Base-by-base conservation (phyloP, 768 basidiomycete genomes). In the Chalciporus chontae region DNA sequence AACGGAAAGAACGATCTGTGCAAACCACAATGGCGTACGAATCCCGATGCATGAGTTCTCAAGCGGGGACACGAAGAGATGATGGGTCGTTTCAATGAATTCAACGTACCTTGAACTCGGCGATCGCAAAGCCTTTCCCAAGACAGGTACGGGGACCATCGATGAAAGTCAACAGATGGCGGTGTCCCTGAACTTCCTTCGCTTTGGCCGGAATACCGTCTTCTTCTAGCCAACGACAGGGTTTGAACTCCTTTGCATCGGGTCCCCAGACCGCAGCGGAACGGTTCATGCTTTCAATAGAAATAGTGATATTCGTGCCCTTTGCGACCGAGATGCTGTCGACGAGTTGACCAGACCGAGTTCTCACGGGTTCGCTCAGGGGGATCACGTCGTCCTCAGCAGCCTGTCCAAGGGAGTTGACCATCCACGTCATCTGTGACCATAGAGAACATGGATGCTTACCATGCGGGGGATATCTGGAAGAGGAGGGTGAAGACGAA, bases 201-300 rank as follows among this genome's bases (percentile, higher is more conserved):
- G 73, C 71, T 24, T 40, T 40, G n/a, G 38, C 42, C 2, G 60
- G 56, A 8, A 61, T 55, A 1, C 66, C 62, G 13, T 64, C 65
- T 5, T 66, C 63, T 5, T 55, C 55, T 8, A 87, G 66, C 86
- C 87, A 88, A 5, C 86, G 71, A 47, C 81, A 80, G 0, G 85
- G 86, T 36, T 76, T 70, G 62, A 82, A 89, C 41, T 74, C 73
- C 19, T 74, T 72, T 4, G 82, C 76, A 49, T 82, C 76, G 0
- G 71, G 58, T 2, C 86, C 86, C 86, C 87, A 88, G 27, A 84
- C 61, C 1, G 62, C 64, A 46, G 71, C 71, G n/a, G 78, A 76
- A 6, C 69, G 62, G 61, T 86, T 84, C 43, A 81, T 69, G 17
- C 67, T 65, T 6, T 61, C 45, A 24, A 83, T 71, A 2, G 78